Conservation (phyloP, 305 asterid species). For the Solanum hybrid region DNA sequence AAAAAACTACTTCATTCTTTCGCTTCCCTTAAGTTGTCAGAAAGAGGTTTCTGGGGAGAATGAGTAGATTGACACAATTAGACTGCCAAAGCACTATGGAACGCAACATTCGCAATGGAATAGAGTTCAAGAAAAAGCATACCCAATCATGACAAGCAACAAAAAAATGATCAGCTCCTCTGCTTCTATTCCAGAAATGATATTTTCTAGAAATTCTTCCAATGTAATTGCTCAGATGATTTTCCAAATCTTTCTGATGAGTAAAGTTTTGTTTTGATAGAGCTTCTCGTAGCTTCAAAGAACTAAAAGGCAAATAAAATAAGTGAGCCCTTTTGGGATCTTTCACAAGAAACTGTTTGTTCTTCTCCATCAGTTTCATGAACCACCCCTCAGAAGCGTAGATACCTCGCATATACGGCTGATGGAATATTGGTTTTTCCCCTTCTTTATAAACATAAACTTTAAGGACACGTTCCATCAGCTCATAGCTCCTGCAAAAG, state of each 20-base stretch:
- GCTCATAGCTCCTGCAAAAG: constrained; percentile 43
- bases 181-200: constrained; percentile 39
- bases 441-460: constrained; percentile 50
- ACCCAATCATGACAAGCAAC: constrained; percentile 59
- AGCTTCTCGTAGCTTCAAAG: constrained; percentile 27
- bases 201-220: constrained; percentile 27
- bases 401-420: constrained; percentile 37
- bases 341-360: constrained; percentile 35
- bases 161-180: constrained; percentile 39
- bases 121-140: constrained; percentile 12
- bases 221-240: constrained; percentile 33
- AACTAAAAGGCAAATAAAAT: constrained; percentile 49
- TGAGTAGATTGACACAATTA: neutral
- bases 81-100: neutral
- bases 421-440: constrained; percentile 49
- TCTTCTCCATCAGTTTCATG: constrained; percentile 45
- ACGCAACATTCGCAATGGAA: neutral
- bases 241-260: constrained; percentile 29
- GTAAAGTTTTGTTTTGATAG: constrained; percentile 13
- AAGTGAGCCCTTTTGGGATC: constrained; percentile 48
- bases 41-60: neutral
- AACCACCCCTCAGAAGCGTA: constrained; percentile 70
- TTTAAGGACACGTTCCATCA: constrained; percentile 45
- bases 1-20: neutral
- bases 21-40: neutral